Conservation (phyloP, 305 asterid species). For the Euphrasia arctica region DNA sequence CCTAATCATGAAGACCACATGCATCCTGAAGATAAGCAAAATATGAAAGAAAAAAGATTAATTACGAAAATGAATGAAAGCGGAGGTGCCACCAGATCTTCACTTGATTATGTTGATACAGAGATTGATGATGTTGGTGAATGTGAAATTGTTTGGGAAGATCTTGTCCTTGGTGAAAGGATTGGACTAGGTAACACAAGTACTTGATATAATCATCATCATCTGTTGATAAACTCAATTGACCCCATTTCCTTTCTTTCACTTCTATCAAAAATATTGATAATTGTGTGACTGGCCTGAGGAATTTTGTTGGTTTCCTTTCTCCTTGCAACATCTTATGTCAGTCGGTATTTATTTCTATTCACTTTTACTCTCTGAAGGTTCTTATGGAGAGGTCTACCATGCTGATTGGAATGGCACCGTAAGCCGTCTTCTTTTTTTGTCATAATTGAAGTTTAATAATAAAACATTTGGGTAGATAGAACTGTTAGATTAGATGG, state of each 20-base stretch:
- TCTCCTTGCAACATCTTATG: slow-evolving; percentile 15
- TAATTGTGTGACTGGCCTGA: slow-evolving; percentile 9
- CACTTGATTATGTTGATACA: slow-evolving; percentile 49
- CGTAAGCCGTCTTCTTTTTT: slow-evolving; percentile 51
- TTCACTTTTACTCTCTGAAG: slow-evolving; percentile 40
- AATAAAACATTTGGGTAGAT: not conserved
- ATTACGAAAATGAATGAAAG: slow-evolving; percentile 38
- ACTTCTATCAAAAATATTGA: slow-evolving; percentile 20
- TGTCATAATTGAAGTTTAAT: slow-evolving; percentile 12
- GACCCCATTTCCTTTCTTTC: slow-evolving; percentile 19
- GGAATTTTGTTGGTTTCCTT: slow-evolving; percentile 15
- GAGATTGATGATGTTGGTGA: slow-evolving; percentile 95
- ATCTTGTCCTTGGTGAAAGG: slow-evolving; percentile 94
- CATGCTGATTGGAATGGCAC: slow-evolving; percentile 99
- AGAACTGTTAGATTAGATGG: not conserved
- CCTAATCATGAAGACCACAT: slow-evolving; percentile 31
- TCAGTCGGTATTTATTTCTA: slow-evolving; percentile 4
- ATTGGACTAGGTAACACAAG: slow-evolving; percentile 87
- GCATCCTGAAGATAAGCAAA: slow-evolving; percentile 35
- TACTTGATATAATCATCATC: slow-evolving; percentile 15
- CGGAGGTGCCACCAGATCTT: slow-evolving; percentile 44
- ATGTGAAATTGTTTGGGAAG: slow-evolving; percentile 99
- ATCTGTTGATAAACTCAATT: slow-evolving; percentile 22
- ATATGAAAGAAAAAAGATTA: slow-evolving; percentile 36
- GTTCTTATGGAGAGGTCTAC: slow-evolving; percentile 99